phyloP scores from a whole-genome alignment of 768 basidiomycete genomes.

The Lenzites betulinus region DNA sequence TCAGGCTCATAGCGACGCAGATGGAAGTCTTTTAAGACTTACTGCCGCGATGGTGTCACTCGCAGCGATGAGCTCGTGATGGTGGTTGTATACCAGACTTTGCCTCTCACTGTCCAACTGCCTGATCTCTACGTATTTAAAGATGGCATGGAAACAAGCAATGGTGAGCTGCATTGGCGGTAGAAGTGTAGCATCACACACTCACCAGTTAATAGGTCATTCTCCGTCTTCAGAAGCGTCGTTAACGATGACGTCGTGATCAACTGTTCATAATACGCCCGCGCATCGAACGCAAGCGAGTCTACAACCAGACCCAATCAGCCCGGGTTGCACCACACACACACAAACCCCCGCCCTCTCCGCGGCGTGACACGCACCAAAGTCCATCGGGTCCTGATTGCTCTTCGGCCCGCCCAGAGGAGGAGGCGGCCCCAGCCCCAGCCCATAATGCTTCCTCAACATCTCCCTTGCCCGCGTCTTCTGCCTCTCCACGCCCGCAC shows the following conservation, averaged over 20 bases:
- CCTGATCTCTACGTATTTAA: conserved; percentile 66
- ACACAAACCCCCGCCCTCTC: neutral
- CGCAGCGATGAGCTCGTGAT: conserved; percentile 92
- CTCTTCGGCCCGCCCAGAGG: conserved; percentile 50
- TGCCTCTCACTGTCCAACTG: conserved; percentile 87
- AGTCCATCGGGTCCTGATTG: conserved; percentile 75
- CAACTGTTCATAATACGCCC: conserved; percentile 81
- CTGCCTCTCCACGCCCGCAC: conserved; percentile 5
- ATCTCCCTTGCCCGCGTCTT: conserved; percentile 66
- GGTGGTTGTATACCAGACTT: conserved; percentile 92
- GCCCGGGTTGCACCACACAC: neutral
- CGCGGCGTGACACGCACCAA: conserved; percentile 51
- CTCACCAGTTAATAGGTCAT: conserved; percentile 74
- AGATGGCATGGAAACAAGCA: neutral
- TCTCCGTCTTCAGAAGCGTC: conserved; percentile 74
- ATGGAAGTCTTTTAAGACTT: conserved; percentile 26
- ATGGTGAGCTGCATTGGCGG: neutral
- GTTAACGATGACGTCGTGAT: conserved; percentile 81
- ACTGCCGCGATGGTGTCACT: conserved; percentile 90
- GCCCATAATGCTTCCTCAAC: conserved; percentile 83
- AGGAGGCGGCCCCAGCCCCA: conserved; percentile 73
- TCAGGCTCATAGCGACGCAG: neutral
- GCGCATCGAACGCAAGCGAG: conserved; percentile 80
- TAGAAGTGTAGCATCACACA: neutral
- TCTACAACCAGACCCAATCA: conserved; percentile 45